A percentile compares a stretch with the other conserved stretches of the same genome.
These are phyloP conservation scores for Gonium pectorale DNA, from an alignment of 139 green algal genomes.

Conservation along the genomic window DNA sequence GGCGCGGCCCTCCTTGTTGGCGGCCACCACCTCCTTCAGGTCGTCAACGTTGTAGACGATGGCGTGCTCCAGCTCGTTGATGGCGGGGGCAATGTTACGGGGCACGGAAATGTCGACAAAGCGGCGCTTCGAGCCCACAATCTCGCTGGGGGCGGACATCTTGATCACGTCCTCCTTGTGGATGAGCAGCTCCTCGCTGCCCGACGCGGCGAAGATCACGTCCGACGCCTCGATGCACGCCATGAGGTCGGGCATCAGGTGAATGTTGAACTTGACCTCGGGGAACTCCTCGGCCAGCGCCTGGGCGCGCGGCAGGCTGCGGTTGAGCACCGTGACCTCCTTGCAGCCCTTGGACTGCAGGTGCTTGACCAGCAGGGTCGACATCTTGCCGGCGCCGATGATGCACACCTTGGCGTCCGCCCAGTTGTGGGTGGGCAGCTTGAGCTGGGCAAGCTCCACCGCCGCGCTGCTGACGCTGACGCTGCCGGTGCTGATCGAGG, in stretches of 20 bases:
- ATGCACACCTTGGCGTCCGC: conserved; percentile 90
- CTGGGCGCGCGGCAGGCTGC: conserved; percentile 87
- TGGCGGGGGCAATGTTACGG: conserved; percentile 91
- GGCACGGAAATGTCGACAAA: conserved; percentile 99
- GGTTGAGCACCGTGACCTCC: conserved; percentile 93
- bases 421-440: conserved; percentile 92
- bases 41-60: conserved; percentile 99
- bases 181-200: conserved; percentile 90
- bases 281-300: conserved; percentile 95
- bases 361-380: conserved; percentile 98
- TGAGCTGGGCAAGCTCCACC: conserved; percentile 97
- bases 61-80: conserved; percentile 78
- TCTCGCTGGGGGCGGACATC: conserved; percentile 68
- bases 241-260: conserved; percentile 95
- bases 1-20: conserved; percentile 92
- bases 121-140: conserved; percentile 89
- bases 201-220: conserved; percentile 94
- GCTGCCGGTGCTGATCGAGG: conserved; percentile 91
- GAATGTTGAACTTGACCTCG: conserved; percentile 94
- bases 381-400: conserved; percentile 99
- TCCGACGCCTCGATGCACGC: conserved; percentile 81
- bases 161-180: conserved; percentile 72
- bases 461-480: conserved; percentile 97
- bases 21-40: conserved; percentile 97
- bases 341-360: conserved; percentile 95